Base-by-base conservation (phyloP, 768 basidiomycete species). In the Lentinula detonsa region DNA sequence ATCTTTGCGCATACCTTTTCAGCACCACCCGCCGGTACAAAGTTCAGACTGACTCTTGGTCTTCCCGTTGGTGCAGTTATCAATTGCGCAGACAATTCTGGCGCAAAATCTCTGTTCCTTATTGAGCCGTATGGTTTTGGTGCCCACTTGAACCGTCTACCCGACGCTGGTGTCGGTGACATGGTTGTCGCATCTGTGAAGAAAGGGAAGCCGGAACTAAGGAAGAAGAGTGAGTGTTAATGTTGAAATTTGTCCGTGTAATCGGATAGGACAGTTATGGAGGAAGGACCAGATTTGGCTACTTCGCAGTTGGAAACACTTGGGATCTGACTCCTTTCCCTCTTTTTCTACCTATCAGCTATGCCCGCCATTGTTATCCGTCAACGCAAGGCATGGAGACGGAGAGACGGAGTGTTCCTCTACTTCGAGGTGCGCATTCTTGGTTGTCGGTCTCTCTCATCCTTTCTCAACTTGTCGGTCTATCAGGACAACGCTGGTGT, bases 201-300 rank as follows among this genome's bases (percentile, higher is more conserved):
- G 86, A 98, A 98, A 85, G 97, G 97, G 75, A 98, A 99, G 82
- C 97, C 97, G 39, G 97, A 99, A 78, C 78, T 99, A 73, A 88
- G 97, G 78, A 99, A 99, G 84, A 99, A 99, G 84, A 96, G 94
- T 96, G 74, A 71, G 94, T 82, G 4, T 61, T 51, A 21, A 8
- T 33, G 8, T 57, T 40, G 28, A 28, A 28, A 28, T 28, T 16
- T 49, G 43, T 31, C 60, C 37, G 7, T 40, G 28, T 55, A 23
- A 23, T 15, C 11, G n/a, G 39, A 45, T 16, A 10, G 43, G 50
- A 37, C 48, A 60, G 54, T 43, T 40, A 37, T 61, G 18, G 35
- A 23, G 52, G 54, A 45, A 50, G 9, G 49, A 31, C 53, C 8
- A 31, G 21, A 39, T n/a, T n/a, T n/a, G n/a, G n/a, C n/a, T n/a